Evolutionary conservation across 2,329 filamentous ascomycete genomes (phyloP).

Genomic region (Penicillium olsonii): DNA sequence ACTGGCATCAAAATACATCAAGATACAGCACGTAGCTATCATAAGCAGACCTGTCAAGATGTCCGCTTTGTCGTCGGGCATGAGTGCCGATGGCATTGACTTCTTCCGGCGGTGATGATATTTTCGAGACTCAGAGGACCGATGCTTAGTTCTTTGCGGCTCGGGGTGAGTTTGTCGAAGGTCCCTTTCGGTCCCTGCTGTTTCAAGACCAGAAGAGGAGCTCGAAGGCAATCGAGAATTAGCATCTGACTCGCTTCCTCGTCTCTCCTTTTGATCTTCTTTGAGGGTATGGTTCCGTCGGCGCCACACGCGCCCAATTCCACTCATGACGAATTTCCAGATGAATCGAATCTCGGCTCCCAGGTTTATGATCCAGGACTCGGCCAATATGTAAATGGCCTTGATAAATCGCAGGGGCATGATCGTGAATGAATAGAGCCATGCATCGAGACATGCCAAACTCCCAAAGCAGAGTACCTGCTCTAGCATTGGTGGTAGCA

Average conservation of each 20-base stretch:
- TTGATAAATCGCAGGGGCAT: conserved; percentile 84
- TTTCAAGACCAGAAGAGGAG: conserved; percentile 18
- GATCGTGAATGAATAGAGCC: conserved; percentile 96
- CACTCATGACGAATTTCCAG: conserved; percentile 74
- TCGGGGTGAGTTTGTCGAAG: conserved; percentile 15
- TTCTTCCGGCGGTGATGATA: conserved; percentile 69
- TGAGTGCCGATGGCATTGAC: conserved; percentile 80
- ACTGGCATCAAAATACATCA: conserved; percentile 92
- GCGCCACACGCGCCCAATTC: conserved; percentile 78
- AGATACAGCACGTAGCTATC: conserved; percentile 76
- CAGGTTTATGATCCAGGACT: conserved; percentile 76
- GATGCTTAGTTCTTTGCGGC: conserved; percentile 30
- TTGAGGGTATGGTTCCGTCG: conserved; percentile 39
- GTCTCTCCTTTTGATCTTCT: conserved; percentile 17
- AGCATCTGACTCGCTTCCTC: conserved; percentile 22
- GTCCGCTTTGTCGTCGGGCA: conserved; percentile 91
- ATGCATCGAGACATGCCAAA: conserved; percentile 88
- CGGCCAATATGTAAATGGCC: conserved; percentile 71
- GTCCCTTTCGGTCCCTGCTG: conserved; percentile 23
- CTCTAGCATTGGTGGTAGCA: conserved; percentile 80
- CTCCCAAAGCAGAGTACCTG: conserved; percentile 83
- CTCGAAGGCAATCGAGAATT: conserved; percentile 18
- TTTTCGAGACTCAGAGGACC: conserved; percentile 38
- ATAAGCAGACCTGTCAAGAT: conserved; percentile 88
- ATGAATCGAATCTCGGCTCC: conserved; percentile 72